These are phyloP conservation scores for Saccharomycopsis synnaedendra DNA, from an alignment of 805 yeast species.

Conservation along the genomic window DNA sequence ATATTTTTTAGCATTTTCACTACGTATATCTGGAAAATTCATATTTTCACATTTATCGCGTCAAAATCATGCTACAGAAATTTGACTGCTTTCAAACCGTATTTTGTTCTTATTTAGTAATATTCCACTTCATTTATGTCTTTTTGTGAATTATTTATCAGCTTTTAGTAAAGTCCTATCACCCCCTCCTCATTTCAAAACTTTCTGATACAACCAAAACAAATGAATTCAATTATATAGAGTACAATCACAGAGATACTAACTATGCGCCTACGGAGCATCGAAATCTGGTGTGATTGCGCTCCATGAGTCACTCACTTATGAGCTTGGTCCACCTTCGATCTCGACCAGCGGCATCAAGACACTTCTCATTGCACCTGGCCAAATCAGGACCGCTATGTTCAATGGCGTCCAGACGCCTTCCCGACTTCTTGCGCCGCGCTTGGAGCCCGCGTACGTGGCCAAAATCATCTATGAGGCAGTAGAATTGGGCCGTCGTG, in stretches of 20 bases:
- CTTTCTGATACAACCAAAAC: too few relatives aligned
- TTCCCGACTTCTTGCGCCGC: constrained; percentile 68
- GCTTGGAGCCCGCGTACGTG: constrained; percentile 54
- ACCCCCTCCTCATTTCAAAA: too few relatives aligned
- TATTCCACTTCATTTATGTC: neutral
- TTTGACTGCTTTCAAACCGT: too few relatives aligned
- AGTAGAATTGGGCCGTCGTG: constrained; percentile 48
- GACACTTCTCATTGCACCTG: constrained; percentile 75
- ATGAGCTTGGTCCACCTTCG: constrained; percentile 49
- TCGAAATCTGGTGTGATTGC: constrained; percentile 81
- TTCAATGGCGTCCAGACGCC: constrained; percentile 70
- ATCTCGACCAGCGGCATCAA: constrained; percentile 39
- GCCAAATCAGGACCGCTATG: constrained; percentile 71
- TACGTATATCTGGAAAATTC: too few relatives aligned
- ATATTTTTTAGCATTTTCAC: constrained; percentile 3
- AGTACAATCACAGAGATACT: neutral
- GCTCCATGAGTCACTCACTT: constrained; percentile 69
- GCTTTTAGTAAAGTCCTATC: neutral
- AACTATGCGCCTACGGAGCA: constrained; percentile 67
- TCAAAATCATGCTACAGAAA: too few relatives aligned
- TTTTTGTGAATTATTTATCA: neutral
- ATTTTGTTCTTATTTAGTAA: too few relatives aligned
- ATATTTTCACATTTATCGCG: too few relatives aligned
- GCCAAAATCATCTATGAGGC: constrained; percentile 49
- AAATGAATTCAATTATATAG: too few relatives aligned